These are phyloP conservation scores for Neonectria ditissima DNA, from an alignment of 2,329 filamentous ascomycete genomes.

Conservation along the genomic window DNA sequence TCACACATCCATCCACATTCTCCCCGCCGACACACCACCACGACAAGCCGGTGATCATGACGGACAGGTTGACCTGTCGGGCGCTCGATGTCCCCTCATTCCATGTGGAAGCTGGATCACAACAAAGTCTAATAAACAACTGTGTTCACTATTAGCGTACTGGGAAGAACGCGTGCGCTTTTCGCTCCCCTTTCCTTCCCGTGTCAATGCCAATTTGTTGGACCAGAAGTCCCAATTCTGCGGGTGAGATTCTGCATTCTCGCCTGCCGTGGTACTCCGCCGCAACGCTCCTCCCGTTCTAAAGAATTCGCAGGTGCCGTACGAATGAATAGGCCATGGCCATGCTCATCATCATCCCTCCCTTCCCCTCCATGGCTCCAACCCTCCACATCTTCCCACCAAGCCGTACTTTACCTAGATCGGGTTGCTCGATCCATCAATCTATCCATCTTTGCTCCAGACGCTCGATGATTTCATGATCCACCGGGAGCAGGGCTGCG, in stretches of 20 bases:
- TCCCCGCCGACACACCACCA: background rate
- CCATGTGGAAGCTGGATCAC: constrained; percentile 16
- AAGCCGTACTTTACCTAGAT: constrained; percentile 37
- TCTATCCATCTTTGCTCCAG: constrained; percentile 39
- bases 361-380: constrained; percentile 6
- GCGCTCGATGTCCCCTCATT: constrained; percentile 21
- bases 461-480: constrained; percentile 47
- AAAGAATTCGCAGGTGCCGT: constrained; percentile 14
- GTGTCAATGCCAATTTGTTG: constrained; percentile 5
- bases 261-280: constrained; percentile 1
- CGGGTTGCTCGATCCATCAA: constrained; percentile 38
- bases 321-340: background rate
- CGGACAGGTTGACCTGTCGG: constrained; percentile 6
- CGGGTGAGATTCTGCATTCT: constrained; percentile 13
- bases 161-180: constrained; percentile 20
- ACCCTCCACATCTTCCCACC: constrained; percentile 11
- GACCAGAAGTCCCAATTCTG: constrained; percentile 5
- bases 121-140: constrained; percentile 21
- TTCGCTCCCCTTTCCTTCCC: background rate
- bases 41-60: background rate
- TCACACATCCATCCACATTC: no score
- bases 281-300: constrained; percentile 2
- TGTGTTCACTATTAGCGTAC: constrained; percentile 27
- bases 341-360: constrained; percentile 8
- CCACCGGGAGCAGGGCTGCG: constrained; percentile 42